Base-by-base conservation (phyloP, 1,284 basidiomycete genomes). In the Cryptococcus jaspeensis region DNA sequence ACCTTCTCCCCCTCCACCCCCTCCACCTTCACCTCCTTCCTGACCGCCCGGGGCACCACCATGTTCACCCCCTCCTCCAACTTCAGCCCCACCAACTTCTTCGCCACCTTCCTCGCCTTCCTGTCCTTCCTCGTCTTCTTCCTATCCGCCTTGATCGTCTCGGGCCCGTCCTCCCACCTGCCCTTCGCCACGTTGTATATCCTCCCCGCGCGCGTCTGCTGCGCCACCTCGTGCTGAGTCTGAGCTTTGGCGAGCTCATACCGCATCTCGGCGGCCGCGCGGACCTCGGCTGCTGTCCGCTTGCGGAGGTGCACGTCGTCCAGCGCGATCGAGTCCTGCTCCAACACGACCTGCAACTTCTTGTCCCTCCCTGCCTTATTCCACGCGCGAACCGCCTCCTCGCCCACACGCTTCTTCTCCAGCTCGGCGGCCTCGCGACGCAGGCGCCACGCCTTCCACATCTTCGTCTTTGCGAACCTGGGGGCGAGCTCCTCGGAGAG, bases 401-500 rank as follows among this genome's bases (percentile, higher is more conserved):
- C 42, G 13, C 61, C 65, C 11, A 60, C 57, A 6, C 36, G 38
- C 1, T 55, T 54, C 36, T 67, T 62, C 52, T 67, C 68, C 5
- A 45, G 28, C n/a, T 52, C 58, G 47, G 70, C 66, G n/a, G 52
- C 50, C 32, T 65, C 61, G 18, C 67, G 60, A 40, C 73, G 61
- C 6, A 61, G 58, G 46, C 65, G 66, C 64, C 63, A 75, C 1
- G 66, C 72, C 37, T 60, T 55, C 41, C 64, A 68, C 47, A 60
- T 60, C 62, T 75, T 76, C 11, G 63, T 61, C n/a, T 69, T 68
- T 15, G 67, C 67, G 58, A 72, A 75, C 54, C 76, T 65, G 25
- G 75, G 75, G 20, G 69, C 66, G 0, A 78, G 65, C 60, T 78
- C 76, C 50, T 78, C 74, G 38, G 61, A 62, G 18, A 78, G 65